phyloP scores from a whole-genome alignment of 2,329 filamentous ascomycete genomes.

The Aspergillus sp. region DNA sequence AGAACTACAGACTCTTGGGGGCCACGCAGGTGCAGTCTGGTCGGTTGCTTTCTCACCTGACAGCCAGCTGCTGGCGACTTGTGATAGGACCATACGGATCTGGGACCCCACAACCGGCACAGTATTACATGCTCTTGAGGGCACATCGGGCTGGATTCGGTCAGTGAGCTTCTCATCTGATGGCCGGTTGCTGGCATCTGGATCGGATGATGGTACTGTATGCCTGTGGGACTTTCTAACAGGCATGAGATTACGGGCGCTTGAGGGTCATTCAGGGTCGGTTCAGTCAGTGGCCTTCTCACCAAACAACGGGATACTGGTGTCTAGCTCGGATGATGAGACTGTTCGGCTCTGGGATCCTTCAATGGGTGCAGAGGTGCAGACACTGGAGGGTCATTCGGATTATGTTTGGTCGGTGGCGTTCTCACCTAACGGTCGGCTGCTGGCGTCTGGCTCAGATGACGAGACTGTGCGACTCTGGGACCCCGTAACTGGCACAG shows the following conservation, averaged over 20 bases:
- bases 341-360: conserved; percentile 16
- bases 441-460: neutral
- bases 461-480: too few relatives aligned
- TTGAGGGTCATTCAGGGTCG: conserved; percentile 1
- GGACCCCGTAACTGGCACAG: too few relatives aligned
- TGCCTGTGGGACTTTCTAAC: conserved; percentile 13
- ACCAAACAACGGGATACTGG: conserved; percentile 18
- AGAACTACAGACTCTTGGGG: conserved; percentile 10
- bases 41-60: conserved; percentile 14
- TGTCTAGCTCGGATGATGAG: conserved; percentile 14
- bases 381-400: neutral
- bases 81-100: conserved; percentile 7
- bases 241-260: neutral
- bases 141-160: conserved; percentile 5
- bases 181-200: conserved; percentile 17
- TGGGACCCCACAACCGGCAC: conserved; percentile 13
- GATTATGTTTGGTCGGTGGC: neutral
- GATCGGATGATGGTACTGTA: conserved; percentile 12
- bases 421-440: neutral
- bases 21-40: conserved; percentile 9
- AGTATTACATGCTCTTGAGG: conserved; percentile 10
- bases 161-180: conserved; percentile 20
- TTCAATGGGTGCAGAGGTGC: neutral
- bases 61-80: conserved; percentile 17
- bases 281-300: conserved; percentile 15